Percentiles rank a stretch among this genome's conserved stretches.
Conservation (phyloP, 768 basidiomycete species). For the Ramaria sp. region DNA sequence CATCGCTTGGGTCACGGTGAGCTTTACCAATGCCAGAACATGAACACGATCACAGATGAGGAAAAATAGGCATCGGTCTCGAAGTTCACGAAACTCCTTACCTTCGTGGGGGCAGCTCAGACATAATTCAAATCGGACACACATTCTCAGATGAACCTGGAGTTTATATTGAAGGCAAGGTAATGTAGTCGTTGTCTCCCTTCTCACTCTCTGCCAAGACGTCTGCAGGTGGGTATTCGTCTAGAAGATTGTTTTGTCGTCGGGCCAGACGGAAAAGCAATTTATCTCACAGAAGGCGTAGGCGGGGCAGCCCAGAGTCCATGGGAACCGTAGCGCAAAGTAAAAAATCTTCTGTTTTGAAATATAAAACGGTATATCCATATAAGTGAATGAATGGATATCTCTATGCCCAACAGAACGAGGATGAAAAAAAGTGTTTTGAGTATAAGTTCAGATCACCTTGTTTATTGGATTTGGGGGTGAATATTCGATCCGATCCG, state of each 20-base stretch:
- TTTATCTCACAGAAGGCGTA: slow-evolving; percentile 52
- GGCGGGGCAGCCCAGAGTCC: slow-evolving; percentile 41
- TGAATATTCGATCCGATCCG: background rate
- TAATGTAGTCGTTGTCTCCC: slow-evolving; percentile 16
- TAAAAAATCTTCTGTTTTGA: background rate
- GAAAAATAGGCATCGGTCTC: slow-evolving; percentile 59
- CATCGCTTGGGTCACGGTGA: slow-evolving; percentile 74
- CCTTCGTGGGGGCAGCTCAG: slow-evolving; percentile 56
- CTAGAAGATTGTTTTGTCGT: slow-evolving; percentile 81
- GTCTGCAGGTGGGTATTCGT: slow-evolving; percentile 55
- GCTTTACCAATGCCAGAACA: slow-evolving; percentile 13
- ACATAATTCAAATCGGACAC: slow-evolving; percentile 49
- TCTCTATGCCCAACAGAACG: background rate
- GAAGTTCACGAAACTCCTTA: slow-evolving; percentile 80
- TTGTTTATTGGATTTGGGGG: background rate
- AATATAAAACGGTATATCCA: background rate
- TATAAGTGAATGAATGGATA: background rate
- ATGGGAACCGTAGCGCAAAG: background rate
- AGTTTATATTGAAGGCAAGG: slow-evolving; percentile 60
- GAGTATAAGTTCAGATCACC: background rate
- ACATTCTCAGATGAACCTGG: slow-evolving; percentile 80
- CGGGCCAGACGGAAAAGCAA: slow-evolving; percentile 33
- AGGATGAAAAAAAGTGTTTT: background rate
- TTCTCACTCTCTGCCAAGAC: slow-evolving; percentile 2
- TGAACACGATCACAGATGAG: background rate